Base-by-base conservation (phyloP, 176 grass and related monocot species). In the Canna indica region DNA sequence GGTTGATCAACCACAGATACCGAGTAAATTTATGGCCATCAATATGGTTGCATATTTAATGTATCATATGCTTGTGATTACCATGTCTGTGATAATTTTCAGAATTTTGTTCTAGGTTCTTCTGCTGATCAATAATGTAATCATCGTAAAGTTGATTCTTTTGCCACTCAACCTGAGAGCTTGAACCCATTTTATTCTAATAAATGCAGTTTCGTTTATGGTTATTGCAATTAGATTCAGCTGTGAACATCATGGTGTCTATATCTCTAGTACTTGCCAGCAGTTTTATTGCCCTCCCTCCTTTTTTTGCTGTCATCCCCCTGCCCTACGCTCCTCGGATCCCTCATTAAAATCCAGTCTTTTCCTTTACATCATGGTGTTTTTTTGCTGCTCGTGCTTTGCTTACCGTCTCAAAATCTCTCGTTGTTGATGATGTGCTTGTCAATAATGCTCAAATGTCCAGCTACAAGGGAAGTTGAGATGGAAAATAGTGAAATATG, bases 11-110 rank as follows among this genome's bases (percentile, higher is more conserved):
- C 34, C 20, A 66, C 9, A 4, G 3, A 41, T 66, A 38, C 27
- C 28, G 16, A 70, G 44, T 48, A 48, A 47, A 70, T 31, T 70
- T 70, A 70, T 50, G 25, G 26, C 68, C 26, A 48, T 70, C 45
- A 31, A 29, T 30, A 70, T 16, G 7, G 20, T 31, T 70, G 27
- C 68, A 70, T 32, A 47, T 26, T 38, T 27, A n/a, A 15, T 70
- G 41, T 70, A 48, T 70, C 18, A 70, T 32, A 70, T 70, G 13
- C 8, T 31, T 30, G 13, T 48, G 42, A 32, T 26, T 12, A 22
- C 44, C 41, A 17, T 20, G 28, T 48, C 32, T 48, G 30, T 46
- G 13, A 28, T 30, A 35, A 31, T 48, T 70, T 50, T 31, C 68
- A 20, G 15, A 50, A 31, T 48, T 70, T 70, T 70, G 42, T 47